Conservation (phyloP, 2,329 filamentous ascomycete genomes). For the Aspergillus jensenii region DNA sequence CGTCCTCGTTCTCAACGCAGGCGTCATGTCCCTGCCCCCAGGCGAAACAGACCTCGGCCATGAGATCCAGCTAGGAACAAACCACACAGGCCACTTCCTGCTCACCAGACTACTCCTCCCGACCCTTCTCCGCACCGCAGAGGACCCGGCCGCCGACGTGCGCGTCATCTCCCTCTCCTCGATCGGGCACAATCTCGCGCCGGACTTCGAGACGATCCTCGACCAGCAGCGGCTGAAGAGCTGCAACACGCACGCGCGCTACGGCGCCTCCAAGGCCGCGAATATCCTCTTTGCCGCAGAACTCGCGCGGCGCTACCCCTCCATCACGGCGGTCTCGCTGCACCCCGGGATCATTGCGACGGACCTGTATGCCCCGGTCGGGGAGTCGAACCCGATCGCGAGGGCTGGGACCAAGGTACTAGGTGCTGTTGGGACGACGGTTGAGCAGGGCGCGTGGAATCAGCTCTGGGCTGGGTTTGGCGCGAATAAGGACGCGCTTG, state of each 20-base stretch:
- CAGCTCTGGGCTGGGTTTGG: slow-evolving; percentile 32
- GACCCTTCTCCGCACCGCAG: slow-evolving; percentile 2
- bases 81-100: slow-evolving; percentile 40
- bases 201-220: slow-evolving; percentile 27
- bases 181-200: slow-evolving; percentile 6
- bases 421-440: slow-evolving; percentile 19
- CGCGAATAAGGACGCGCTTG: slow-evolving; percentile 23
- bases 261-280: slow-evolving; percentile 48
- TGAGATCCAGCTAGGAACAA: slow-evolving; percentile 42
- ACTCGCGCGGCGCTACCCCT: slow-evolving; percentile 38
- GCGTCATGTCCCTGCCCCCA: slow-evolving; percentile 41
- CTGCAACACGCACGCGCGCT: slow-evolving; percentile 36
- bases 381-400: slow-evolving; percentile 6
- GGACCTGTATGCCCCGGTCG: slow-evolving; percentile 27
- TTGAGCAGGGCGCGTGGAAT: slow-evolving; percentile 24
- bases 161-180: slow-evolving; percentile 11
- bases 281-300: slow-evolving; percentile 48
- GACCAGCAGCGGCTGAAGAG: slow-evolving; percentile 30
- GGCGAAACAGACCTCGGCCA: slow-evolving; percentile 36
- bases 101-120: slow-evolving; percentile 23
- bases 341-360: slow-evolving; percentile 48
- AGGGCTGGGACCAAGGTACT: slow-evolving; percentile 14
- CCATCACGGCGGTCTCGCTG: slow-evolving; percentile 40
- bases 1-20: slow-evolving; percentile 43
- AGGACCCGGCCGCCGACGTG: slow-evolving; percentile 1